Percentiles rank a stretch among this genome's conserved stretches.
Conservation (phyloP, 768 basidiomycete species). For the Pisolithus sp. region DNA sequence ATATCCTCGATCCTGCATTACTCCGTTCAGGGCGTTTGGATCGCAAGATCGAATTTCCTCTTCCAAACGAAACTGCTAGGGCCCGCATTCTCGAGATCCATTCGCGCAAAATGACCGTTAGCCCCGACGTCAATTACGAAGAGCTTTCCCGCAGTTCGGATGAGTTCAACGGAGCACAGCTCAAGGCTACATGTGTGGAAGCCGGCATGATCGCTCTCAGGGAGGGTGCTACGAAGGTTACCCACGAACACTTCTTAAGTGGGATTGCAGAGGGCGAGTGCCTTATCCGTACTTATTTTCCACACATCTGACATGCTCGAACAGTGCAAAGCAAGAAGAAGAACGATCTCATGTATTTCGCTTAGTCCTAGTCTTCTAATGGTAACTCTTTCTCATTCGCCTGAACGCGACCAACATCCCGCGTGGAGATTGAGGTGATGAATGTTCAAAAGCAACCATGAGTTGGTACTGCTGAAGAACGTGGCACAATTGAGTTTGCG, state of each 20-base stretch:
- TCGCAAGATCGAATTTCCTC: constrained; percentile 96
- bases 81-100: constrained; percentile 96
- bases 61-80: constrained; percentile 94
- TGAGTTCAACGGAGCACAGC: constrained; percentile 95
- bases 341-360: constrained; percentile 94
- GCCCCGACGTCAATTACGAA: constrained; percentile 89
- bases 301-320: constrained; percentile 22
- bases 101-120: constrained; percentile 90
- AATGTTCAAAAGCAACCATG: too few relatives aligned
- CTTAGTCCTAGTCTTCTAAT: constrained; percentile 39
- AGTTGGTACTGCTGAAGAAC: too few relatives aligned
- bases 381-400: neutral
- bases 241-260: constrained; percentile 94
- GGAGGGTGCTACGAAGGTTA: constrained; percentile 83
- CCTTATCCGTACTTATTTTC: neutral
- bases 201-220: constrained; percentile 98
- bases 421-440: neutral
- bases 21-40: constrained; percentile 96
- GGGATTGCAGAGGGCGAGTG: constrained; percentile 80
- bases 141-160: constrained; percentile 96
- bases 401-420: neutral
- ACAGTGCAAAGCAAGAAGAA: constrained; percentile 99
- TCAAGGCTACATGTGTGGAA: constrained; percentile 98
- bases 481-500: too few relatives aligned
- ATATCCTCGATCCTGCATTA: constrained; percentile 97